Conservation (phyloP, 331 rosid genomes). For the Telfairia occidentalis region DNA sequence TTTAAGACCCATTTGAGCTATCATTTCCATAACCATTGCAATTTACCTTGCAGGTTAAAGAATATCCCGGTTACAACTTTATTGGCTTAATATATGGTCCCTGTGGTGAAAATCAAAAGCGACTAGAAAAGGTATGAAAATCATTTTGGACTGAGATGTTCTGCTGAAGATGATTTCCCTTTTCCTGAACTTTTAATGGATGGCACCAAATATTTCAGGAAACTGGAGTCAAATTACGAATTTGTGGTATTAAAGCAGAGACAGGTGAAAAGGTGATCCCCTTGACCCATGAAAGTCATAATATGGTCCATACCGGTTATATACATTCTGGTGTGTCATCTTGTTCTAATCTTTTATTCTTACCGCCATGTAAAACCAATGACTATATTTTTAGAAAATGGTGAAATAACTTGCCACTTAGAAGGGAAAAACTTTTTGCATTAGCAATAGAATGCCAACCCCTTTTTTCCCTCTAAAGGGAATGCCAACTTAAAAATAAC, state of each 20-base stretch:
- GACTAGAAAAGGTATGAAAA: conserved; percentile 60
- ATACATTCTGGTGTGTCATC: background rate
- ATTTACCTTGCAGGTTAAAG: conserved; percentile 54
- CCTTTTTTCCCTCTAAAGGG: background rate
- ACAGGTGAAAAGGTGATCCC: conserved; percentile 55
- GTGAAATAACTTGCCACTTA: background rate
- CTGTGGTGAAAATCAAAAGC: conserved; percentile 77
- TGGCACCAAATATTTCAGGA: conserved; percentile 41
- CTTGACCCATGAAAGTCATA: background rate
- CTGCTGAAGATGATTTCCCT: background rate
- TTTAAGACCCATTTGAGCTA: background rate
- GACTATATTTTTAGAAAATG: background rate
- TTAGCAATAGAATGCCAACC: background rate
- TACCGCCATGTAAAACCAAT: background rate
- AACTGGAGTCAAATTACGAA: conserved; percentile 76
- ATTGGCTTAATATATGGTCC: conserved; percentile 64
- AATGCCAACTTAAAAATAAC: background rate
- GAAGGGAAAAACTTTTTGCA: background rate
- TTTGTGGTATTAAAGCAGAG: conserved; percentile 57
- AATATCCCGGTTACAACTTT: conserved; percentile 68
- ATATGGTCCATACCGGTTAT: background rate
- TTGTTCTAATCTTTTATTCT: background rate
- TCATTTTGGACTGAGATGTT: conserved; percentile 3
- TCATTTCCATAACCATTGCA: conserved; percentile 13
- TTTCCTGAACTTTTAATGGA: background rate